A percentile compares a stretch with the other conserved stretches of the same genome.
phyloP scores from a whole-genome alignment of 768 basidiomycete genomes.

The Tricholoma terreum region DNA sequence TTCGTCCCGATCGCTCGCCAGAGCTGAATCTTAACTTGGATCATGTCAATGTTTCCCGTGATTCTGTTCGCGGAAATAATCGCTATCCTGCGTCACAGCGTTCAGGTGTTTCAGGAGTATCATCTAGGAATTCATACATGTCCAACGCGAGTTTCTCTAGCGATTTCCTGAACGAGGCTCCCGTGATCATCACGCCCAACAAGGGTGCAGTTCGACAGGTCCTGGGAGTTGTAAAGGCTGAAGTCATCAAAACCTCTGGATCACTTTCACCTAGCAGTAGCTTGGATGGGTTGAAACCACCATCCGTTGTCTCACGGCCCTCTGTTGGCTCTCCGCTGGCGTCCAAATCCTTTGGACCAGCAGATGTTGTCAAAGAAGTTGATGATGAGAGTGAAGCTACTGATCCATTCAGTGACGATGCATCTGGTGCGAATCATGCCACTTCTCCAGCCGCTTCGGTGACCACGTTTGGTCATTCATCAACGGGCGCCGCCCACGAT shows the following conservation, averaged over 20 bases:
- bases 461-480: constrained; percentile 37
- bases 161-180: constrained; percentile 77
- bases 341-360: constrained; percentile 66
- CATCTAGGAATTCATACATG: constrained; percentile 66
- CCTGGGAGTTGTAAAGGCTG: constrained; percentile 73
- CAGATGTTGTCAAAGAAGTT: constrained; percentile 55
- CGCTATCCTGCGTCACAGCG: constrained; percentile 46
- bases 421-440: constrained; percentile 35
- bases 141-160: constrained; percentile 74
- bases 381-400: constrained; percentile 56
- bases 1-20: constrained; percentile 55
- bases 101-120: constrained; percentile 51
- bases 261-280: constrained; percentile 32
- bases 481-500: constrained; percentile 23
- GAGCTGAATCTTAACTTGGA: constrained; percentile 62
- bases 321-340: constrained; percentile 65
- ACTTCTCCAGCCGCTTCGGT: constrained; percentile 39
- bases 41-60: constrained; percentile 58
- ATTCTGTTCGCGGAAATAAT: constrained; percentile 39
- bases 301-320: constrained; percentile 39
- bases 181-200: constrained; percentile 74
- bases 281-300: constrained; percentile 39
- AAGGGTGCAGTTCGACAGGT: constrained; percentile 68
- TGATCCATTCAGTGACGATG: constrained; percentile 67
- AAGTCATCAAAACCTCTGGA: constrained; percentile 65